Percentiles rank a stretch among this genome's conserved stretches.
phyloP scores from a whole-genome alignment of 2,329 filamentous ascomycete genomes.

The Aspergillus melleus region DNA sequence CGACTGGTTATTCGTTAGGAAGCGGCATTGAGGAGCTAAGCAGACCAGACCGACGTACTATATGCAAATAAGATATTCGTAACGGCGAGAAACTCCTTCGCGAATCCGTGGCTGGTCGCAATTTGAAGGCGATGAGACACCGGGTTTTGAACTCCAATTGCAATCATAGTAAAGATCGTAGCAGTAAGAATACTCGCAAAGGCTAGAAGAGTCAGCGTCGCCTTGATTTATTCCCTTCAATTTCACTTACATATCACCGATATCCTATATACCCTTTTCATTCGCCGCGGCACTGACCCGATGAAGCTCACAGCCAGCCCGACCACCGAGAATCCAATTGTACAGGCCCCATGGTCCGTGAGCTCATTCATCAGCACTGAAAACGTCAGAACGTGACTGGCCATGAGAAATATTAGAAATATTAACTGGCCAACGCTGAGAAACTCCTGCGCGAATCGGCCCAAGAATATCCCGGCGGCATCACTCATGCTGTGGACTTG shows the following conservation, averaged over 20 bases:
- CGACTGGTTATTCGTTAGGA: constrained; percentile 31
- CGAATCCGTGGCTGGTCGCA: constrained; percentile 46
- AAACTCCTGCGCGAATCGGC: constrained; percentile 62
- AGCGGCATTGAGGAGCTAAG: not conserved
- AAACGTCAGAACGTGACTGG: constrained; percentile 70
- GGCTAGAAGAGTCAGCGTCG: constrained; percentile 34
- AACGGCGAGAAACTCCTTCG: constrained; percentile 59
- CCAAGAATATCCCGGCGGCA: constrained; percentile 63
- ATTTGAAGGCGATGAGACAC: constrained; percentile 30
- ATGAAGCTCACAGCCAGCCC: constrained; percentile 48
- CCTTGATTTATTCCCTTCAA: constrained; percentile 13
- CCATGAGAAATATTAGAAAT: constrained; percentile 67
- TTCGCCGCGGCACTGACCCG: constrained; percentile 61
- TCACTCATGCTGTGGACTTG: constrained; percentile 67
- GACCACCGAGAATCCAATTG: constrained; percentile 62
- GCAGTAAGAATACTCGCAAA: constrained; percentile 65
- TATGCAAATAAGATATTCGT: constrained; percentile 72
- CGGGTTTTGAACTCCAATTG: constrained; percentile 57
- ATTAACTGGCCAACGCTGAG: constrained; percentile 62
- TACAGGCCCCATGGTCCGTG: constrained; percentile 61
- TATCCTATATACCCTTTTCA: constrained; percentile 61
- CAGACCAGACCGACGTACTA: constrained; percentile 31
- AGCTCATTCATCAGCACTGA: constrained; percentile 66
- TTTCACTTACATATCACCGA: constrained; percentile 55
- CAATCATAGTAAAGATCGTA: constrained; percentile 66